Percentiles rank a stretch among this genome's conserved stretches.
Conservation (phyloP, 2,329 filamentous ascomycete genomes). For the Drechslerella stenobrocha region DNA sequence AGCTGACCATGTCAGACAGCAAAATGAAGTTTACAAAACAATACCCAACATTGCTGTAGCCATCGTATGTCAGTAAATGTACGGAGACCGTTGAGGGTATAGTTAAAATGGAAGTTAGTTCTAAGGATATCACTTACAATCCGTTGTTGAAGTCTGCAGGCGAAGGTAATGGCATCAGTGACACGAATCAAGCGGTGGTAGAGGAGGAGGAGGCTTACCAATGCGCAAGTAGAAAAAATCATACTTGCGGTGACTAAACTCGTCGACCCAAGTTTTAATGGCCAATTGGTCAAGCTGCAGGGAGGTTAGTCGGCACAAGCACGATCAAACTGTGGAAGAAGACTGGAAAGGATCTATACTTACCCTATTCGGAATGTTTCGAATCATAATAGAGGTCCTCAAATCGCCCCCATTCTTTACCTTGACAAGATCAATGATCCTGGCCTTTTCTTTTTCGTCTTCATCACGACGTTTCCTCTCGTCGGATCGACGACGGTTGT, state of each 20-base stretch:
- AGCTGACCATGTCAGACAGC: slow-evolving; percentile 15
- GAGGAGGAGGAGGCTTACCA: slow-evolving; percentile 73
- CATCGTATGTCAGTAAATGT: slow-evolving; percentile 55
- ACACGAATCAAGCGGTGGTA: background rate
- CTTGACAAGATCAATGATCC: slow-evolving; percentile 21
- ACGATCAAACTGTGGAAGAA: slow-evolving; percentile 61
- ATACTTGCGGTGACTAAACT: slow-evolving; percentile 77
- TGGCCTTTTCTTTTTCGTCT: no score
- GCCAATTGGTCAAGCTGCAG: slow-evolving; percentile 14
- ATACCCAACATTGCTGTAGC: slow-evolving; percentile 75
- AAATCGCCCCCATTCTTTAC: slow-evolving; percentile 23
- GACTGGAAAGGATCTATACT: slow-evolving; percentile 57
- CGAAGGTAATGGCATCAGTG: slow-evolving; percentile 1
- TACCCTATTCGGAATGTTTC: slow-evolving; percentile 90
- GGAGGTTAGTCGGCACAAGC: slow-evolving; percentile 63
- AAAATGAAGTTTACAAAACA: slow-evolving; percentile 90
- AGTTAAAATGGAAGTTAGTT: background rate
- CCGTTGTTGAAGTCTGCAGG: slow-evolving; percentile 24
- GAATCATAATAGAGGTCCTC: slow-evolving; percentile 68
- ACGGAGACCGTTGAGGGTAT: no score
- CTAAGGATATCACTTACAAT: slow-evolving; percentile 9
- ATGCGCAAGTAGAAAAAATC: slow-evolving; percentile 96
- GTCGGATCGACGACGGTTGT: no score
- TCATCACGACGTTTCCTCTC: no score
- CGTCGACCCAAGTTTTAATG: slow-evolving; percentile 59